Conservation (phyloP, 2,329 filamentous ascomycete species). For the Septoria petroselini region DNA sequence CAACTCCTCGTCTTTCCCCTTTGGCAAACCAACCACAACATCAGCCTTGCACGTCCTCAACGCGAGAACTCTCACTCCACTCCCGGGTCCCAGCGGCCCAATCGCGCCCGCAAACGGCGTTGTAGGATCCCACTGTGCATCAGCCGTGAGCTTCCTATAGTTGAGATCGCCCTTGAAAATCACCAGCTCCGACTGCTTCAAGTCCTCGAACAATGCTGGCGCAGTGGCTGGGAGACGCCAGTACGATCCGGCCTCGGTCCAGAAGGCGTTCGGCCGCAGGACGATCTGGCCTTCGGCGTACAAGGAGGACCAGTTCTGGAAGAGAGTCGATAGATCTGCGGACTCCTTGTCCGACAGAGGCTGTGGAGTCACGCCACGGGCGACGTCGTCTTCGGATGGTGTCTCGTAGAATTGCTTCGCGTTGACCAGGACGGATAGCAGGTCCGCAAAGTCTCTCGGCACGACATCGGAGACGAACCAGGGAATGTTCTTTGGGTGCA, state of each 20-base stretch:
- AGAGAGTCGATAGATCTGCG: conserved; percentile 69
- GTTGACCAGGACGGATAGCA: conserved; percentile 74
- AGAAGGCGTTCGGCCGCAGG: conserved; percentile 82
- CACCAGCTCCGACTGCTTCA: conserved; percentile 79
- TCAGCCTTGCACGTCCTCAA: conserved; percentile 96
- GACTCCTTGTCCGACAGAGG: conserved; percentile 66
- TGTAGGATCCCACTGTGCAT: conserved; percentile 84
- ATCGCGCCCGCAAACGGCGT: conserved; percentile 83
- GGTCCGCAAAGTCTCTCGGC: conserved; percentile 76
- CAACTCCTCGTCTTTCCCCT: conserved; percentile 79
- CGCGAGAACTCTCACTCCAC: conserved; percentile 79
- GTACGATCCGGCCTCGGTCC: conserved; percentile 83
- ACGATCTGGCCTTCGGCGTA: conserved; percentile 81
- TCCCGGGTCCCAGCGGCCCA: conserved; percentile 76
- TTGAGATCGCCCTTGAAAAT: conserved; percentile 98
- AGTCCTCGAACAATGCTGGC: conserved; percentile 67
- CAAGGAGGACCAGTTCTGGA: conserved; percentile 73
- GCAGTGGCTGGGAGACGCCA: conserved; percentile 76
- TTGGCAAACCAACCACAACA: conserved; percentile 81
- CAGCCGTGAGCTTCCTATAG: conserved; percentile 86
- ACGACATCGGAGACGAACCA: conserved; percentile 98
- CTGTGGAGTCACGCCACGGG: conserved; percentile 54
- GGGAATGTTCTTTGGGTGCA: conserved; percentile 91
- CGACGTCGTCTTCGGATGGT: conserved; percentile 63
- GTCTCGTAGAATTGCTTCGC: conserved; percentile 77